A percentile compares a stretch with the other conserved stretches of the same genome.
Conservation (phyloP, 352 stramenopile species). For the Detonula confervacea region DNA sequence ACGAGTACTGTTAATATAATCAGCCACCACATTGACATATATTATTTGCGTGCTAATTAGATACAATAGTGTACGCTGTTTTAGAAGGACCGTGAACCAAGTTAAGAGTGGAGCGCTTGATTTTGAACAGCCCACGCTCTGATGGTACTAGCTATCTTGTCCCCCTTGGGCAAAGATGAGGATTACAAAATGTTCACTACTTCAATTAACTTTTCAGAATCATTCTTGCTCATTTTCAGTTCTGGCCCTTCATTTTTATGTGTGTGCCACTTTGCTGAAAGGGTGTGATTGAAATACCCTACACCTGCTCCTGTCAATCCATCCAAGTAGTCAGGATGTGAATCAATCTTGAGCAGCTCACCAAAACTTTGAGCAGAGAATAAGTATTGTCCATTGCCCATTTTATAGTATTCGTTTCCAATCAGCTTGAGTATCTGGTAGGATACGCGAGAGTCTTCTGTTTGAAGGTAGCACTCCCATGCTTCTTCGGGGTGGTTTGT, state of each 20-base stretch:
- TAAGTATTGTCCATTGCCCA: constrained; percentile 91
- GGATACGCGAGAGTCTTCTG: constrained; percentile 93
- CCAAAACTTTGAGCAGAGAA: constrained; percentile 95
- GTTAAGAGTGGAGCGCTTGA: neutral
- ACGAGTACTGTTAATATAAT: too few species aligned
- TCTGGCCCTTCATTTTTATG: neutral
- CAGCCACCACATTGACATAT: too few species aligned
- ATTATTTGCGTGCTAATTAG: too few species aligned
- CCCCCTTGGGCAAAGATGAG: constrained; percentile 10
- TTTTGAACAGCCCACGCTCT: neutral
- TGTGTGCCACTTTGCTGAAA: constrained; percentile 83
- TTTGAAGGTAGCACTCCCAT: constrained; percentile 96
- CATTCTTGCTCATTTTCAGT: neutral
- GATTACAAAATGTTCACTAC: constrained; percentile 11
- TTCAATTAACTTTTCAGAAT: constrained; percentile 1
- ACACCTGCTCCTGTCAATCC: constrained; percentile 94
- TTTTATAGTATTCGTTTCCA: constrained; percentile 96
- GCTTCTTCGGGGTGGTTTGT: constrained; percentile 93
- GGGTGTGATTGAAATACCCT: constrained; percentile 93
- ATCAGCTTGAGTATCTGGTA: constrained; percentile 96
- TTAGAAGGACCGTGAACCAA: neutral
- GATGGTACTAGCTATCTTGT: constrained; percentile 8
- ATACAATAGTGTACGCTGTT: neutral
- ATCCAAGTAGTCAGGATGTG: constrained; percentile 96
- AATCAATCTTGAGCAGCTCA: constrained; percentile 92